Evolutionary conservation across 2,329 filamentous ascomycete genomes (phyloP).

Genomic region (Fusarium tanahbumbuense): DNA sequence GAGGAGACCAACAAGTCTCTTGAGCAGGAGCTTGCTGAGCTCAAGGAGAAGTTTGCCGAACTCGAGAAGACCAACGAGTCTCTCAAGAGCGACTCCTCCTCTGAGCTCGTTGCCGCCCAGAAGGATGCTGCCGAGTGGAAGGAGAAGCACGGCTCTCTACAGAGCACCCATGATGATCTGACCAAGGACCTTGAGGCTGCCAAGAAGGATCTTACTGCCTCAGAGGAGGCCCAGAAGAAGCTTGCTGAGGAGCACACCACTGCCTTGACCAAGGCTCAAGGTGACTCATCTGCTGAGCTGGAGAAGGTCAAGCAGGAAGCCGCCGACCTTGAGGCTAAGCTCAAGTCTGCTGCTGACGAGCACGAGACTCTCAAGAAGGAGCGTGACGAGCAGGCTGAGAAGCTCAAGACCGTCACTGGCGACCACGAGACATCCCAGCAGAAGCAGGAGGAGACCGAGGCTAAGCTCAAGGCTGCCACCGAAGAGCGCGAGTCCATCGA

Average conservation of each 20-base stretch:
- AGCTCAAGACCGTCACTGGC: slow-evolving; percentile 37
- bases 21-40: slow-evolving; percentile 42
- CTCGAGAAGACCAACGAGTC: slow-evolving; percentile 44
- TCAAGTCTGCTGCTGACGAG: slow-evolving; percentile 41
- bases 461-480: slow-evolving; percentile 44
- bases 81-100: slow-evolving; percentile 49
- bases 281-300: slow-evolving; percentile 41
- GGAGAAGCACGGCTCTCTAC: slow-evolving; percentile 44
- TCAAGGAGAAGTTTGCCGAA: slow-evolving; percentile 48
- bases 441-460: slow-evolving; percentile 38
- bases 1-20: slow-evolving; percentile 45
- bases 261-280: slow-evolving; percentile 40
- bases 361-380: slow-evolving; percentile 41
- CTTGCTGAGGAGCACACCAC: slow-evolving; percentile 38
- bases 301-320: slow-evolving; percentile 33
- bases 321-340: slow-evolving; percentile 44
- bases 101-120: slow-evolving; percentile 48
- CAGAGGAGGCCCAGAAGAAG: slow-evolving; percentile 45
- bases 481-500: slow-evolving; percentile 48
- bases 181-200: slow-evolving; percentile 47
- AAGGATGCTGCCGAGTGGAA: slow-evolving; percentile 46
- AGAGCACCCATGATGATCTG: slow-evolving; percentile 40
- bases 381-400: slow-evolving; percentile 32
- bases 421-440: slow-evolving; percentile 34
- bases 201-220: slow-evolving; percentile 48